Evolutionary conservation across 495 filamentous ascomycete species (phyloP).

Genomic region (Aspergillus bertholletiae): DNA sequence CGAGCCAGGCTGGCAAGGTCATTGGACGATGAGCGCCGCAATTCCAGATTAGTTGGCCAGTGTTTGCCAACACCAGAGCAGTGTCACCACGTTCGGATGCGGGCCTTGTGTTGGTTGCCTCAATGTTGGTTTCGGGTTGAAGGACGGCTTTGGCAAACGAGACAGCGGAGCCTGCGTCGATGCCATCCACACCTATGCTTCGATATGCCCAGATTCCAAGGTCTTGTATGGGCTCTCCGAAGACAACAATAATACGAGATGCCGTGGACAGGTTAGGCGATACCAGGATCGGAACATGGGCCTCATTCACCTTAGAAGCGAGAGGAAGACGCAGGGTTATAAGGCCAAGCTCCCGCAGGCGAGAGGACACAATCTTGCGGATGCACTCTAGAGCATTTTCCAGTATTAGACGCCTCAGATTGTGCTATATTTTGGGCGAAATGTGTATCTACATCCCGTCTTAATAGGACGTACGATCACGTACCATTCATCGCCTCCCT

Average conservation of each 20-base stretch:
- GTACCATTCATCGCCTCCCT: constrained; percentile 68
- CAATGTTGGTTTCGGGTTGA: constrained; percentile 4
- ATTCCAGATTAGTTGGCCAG: constrained; percentile 68
- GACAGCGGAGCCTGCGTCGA: constrained; percentile 64
- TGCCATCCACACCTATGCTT: constrained; percentile 52
- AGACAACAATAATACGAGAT: constrained; percentile 66
- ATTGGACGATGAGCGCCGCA: constrained; percentile 53
- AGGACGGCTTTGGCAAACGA: constrained; percentile 54
- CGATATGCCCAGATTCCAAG: constrained; percentile 74
- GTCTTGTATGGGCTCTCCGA: constrained; percentile 68
- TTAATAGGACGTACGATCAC: too few species aligned
- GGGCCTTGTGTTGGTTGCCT: constrained; percentile 5
- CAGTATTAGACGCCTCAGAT: background rate
- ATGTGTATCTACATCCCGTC: too few species aligned
- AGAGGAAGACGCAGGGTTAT: constrained; percentile 57
- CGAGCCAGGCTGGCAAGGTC: constrained; percentile 47
- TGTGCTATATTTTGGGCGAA: too few species aligned
- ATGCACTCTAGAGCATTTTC: constrained; percentile 53
- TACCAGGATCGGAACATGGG: constrained; percentile 67
- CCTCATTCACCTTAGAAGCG: constrained; percentile 34
- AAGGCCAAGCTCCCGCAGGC: constrained; percentile 58
- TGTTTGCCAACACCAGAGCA: constrained; percentile 65
- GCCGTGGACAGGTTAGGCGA: constrained; percentile 53
- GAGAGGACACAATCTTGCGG: constrained; percentile 53
- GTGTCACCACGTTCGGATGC: constrained; percentile 9